A percentile compares a stretch with the other conserved stretches of the same genome.
These are phyloP conservation scores for Beauveria varroae DNA, from an alignment of 2,329 filamentous ascomycete species.

Conservation along the genomic window DNA sequence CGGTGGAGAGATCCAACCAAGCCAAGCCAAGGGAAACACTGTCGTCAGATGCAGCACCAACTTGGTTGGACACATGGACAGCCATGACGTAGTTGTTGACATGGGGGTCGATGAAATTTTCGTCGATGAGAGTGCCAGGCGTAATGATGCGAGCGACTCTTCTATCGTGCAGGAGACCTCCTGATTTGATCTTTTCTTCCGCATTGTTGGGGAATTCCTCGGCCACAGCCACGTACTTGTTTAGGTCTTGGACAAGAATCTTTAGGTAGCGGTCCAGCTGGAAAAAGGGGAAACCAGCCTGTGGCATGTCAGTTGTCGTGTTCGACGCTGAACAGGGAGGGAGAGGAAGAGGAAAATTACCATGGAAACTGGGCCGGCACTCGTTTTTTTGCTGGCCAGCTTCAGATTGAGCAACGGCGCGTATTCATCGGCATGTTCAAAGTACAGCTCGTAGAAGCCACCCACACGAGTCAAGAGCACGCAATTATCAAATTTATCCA, in stretches of 20 bases:
- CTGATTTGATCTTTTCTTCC: constrained; percentile 62
- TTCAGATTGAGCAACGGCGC: constrained; percentile 84
- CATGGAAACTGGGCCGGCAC: constrained; percentile 75
- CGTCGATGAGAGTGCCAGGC: constrained; percentile 91
- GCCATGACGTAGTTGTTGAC: constrained; percentile 89
- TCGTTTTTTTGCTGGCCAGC: constrained; percentile 73
- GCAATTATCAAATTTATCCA: constrained; percentile 84
- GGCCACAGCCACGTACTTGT: constrained; percentile 85
- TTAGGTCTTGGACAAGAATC: constrained; percentile 81
- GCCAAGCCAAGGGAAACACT: constrained; percentile 60
- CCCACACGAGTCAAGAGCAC: constrained; percentile 88
- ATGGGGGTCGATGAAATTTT: constrained; percentile 92
- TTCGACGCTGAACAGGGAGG: background rate
- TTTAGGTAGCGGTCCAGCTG: constrained; percentile 92
- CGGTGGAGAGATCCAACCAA: constrained; percentile 93
- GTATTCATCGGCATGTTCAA: constrained; percentile 87
- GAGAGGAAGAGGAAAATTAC: constrained; percentile 35
- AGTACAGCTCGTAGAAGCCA: constrained; percentile 96
- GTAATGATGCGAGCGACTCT: constrained; percentile 83
- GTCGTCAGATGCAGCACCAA: background rate
- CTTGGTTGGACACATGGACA: constrained; percentile 49
- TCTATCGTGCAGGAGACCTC: constrained; percentile 77
- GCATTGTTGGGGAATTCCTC: constrained; percentile 80
- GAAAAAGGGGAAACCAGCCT: constrained; percentile 89
- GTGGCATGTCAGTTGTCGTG: constrained; percentile 13